These are phyloP conservation scores for Eruca vesicaria DNA, from an alignment of 441 rosid genomes.

Conservation along the genomic window DNA sequence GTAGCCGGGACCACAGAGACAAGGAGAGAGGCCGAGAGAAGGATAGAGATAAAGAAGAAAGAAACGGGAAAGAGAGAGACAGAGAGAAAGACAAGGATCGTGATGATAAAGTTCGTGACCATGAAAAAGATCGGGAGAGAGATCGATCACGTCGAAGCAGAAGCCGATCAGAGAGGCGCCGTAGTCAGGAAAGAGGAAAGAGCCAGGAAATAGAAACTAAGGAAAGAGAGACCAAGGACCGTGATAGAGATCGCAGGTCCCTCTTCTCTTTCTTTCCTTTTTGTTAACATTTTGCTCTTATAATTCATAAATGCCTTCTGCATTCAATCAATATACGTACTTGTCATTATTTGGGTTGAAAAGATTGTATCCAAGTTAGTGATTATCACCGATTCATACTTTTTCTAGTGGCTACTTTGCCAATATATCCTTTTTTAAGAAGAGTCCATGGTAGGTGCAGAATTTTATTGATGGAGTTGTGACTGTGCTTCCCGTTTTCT, in stretches of 20 bases:
- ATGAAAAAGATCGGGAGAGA: slow-evolving; percentile 41
- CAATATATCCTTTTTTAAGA: not conserved
- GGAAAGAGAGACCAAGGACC: slow-evolving; percentile 64
- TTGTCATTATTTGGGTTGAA: slow-evolving; percentile 11
- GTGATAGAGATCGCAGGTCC: slow-evolving; percentile 84
- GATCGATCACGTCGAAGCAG: slow-evolving; percentile 56
- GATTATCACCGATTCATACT: not conserved
- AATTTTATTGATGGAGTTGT: slow-evolving; percentile 7
- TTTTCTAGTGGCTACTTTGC: not conserved
- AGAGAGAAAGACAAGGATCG: slow-evolving; percentile 44
- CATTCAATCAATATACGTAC: not conserved
- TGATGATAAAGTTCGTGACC: slow-evolving; percentile 49
- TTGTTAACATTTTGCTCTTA: not conserved
- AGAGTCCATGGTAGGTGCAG: slow-evolving; percentile 2
- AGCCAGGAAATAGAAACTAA: slow-evolving; percentile 47
- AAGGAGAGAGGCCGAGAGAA: slow-evolving; percentile 41
- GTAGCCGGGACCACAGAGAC: slow-evolving; percentile 53
- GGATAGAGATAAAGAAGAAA: slow-evolving; percentile 46
- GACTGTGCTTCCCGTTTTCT: slow-evolving; percentile 14
- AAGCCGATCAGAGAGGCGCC: slow-evolving; percentile 65
- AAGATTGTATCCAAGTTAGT: slow-evolving; percentile 9
- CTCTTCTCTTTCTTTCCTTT: slow-evolving; percentile 20
- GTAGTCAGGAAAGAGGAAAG: slow-evolving; percentile 52
- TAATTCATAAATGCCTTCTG: not conserved
- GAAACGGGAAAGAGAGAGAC: slow-evolving; percentile 54